Evolutionary conservation across 768 basidiomycete genomes (phyloP), one percentile per base, ranked within the genome.

Genomic region (Suillus spraguei): DNA sequence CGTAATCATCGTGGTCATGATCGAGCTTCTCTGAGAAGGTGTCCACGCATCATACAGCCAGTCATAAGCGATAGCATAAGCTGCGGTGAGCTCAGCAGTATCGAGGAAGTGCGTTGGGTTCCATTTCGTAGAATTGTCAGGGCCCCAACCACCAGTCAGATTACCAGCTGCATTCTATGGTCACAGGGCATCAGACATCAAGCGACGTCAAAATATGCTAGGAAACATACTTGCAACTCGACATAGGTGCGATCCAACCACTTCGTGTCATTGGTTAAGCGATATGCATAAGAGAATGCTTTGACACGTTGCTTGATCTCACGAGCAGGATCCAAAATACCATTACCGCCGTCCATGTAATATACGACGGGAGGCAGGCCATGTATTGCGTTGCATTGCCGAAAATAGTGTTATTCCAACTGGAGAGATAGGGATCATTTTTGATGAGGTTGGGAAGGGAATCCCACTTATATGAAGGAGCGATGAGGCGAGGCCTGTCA

Each of bases 21-120:
- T 92, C 55, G 80, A 79, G 28, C 73, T 76, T 72, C 88, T 89
- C 76, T 96, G 94, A 1, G 86, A 83, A 38, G 83, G 78, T 16
- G 85, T 85, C 92, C 91, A 97, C 60, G 83, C 79, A 60, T 95
- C 90, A 75, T 97, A 90, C 38, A 99, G 72, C 97, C 97, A 99
- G 72, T 99, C 97, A 70, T 99, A 99, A 2, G 90, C 97, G 66
- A 95, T 91, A 36, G 84, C 97, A 70, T 89, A 99, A 5, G 94
- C 95, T 32, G 90, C 87, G 20, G 87, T 87, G 67, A 97, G 82
- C 76, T 98, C 97, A n/a, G 89, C 96, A 22, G 86, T 80, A 74
- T 97, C 97, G 53, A 99, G 88, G 85, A 98, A 99, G 77, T 99
- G 97, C 1, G 54, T 66, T 6, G 88, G 81, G 78, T 99, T 97